These are phyloP conservation scores for Isabelozyma pseudorhagii DNA, from an alignment of 805 yeast species.

Conservation along the genomic window DNA sequence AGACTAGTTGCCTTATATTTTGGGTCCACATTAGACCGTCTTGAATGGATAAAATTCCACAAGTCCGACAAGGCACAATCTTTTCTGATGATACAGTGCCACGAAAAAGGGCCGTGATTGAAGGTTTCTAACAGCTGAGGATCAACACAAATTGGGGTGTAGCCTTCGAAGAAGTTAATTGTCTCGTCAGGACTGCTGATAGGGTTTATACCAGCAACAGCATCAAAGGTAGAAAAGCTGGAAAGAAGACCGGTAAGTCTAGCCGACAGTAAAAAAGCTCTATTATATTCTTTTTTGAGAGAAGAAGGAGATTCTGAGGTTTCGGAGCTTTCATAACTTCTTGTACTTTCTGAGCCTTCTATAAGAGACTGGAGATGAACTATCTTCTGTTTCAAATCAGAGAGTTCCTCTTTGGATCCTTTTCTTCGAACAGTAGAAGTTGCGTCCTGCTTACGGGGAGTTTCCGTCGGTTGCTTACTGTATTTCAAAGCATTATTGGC, in stretches of 20 bases:
- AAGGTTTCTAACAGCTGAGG: conserved; percentile 2
- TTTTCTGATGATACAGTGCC: conserved; percentile 23
- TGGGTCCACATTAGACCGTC: neutral
- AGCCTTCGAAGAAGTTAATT: conserved; percentile 16
- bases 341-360: neutral
- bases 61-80: conserved; percentile 17
- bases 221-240: neutral
- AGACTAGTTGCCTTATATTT: neutral
- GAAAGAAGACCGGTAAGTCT: neutral
- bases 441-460: too few relatives aligned
- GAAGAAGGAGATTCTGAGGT: neutral
- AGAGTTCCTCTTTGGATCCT: neutral
- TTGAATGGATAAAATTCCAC: conserved; percentile 8
- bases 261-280: neutral
- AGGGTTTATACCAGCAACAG: conserved; percentile 11
- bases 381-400: neutral
- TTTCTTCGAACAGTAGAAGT: neutral
- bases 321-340: neutral
- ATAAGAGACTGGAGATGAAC: neutral
- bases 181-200: conserved; percentile 9
- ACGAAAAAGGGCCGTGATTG: conserved; percentile 30
- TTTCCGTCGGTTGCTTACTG: neutral
- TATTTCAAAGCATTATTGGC: neutral
- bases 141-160: conserved; percentile 14
- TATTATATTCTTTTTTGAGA: neutral